Base-by-base conservation (phyloP, 106 monocot genomes). In the Phalaenopsis equestris region DNA sequence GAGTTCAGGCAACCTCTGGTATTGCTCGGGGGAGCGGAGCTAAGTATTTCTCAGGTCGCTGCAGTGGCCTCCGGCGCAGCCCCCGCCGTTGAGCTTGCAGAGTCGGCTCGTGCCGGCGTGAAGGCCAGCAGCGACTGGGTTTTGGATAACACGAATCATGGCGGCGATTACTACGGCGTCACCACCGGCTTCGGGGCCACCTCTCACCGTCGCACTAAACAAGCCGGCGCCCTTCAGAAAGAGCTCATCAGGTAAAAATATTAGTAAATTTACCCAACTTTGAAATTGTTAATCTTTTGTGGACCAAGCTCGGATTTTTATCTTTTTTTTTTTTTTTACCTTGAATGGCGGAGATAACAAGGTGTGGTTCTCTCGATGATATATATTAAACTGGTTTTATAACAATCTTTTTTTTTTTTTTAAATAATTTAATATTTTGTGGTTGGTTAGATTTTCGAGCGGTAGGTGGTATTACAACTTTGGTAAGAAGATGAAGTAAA, bases 161-260 rank as follows among this genome's bases (percentile, higher is more conserved):
- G 90, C 12, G 85, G 83, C 36, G 90, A 90, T 56, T 82, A 82
- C 79, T 90, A 90, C 47, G 90, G 90, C 39, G 84, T 89, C 19
- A 89, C 89, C 57, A 90, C 90, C 37, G 87, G 90, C 3, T 90
- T 90, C 48, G 90, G 85, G 2, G 86, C 89, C 72, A 89, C 89
- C 41, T 89, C 86, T 7, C 89, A 89, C 42, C 19, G 89, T 76
- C 75, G 89, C 58, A 87, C 87, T 79, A 87, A 82, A 70, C 79
- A 84, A 38, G 87, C 82, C 3, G 84, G 79, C 36, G 84, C 87
- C 42, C 84, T 87, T 12, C 87, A 87, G 84, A 82, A 76, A 43
- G 87, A 87, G 77, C 84, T 87, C 80, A 87, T 87, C 70, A 87
- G 87, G 87, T 87, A 21, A 19, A 42, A 42, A 74, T 42, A 39